Conservation (phyloP, 345 rosid genomes). For the Citrus inodora region DNA sequence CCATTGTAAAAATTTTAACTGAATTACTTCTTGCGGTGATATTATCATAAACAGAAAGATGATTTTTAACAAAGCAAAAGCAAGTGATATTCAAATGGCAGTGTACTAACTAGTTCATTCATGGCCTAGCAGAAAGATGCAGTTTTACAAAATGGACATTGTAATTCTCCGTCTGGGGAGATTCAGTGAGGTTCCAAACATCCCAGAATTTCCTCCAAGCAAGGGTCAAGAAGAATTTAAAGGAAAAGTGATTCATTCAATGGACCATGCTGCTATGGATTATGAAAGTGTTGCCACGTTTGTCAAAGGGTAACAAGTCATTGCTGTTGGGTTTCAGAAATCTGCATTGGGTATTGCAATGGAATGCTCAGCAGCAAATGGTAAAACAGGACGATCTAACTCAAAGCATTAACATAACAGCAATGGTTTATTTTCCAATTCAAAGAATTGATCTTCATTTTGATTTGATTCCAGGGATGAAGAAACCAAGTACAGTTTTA, state of each 20-base stretch:
- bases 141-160: slow-evolving; percentile 31
- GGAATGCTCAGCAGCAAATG: slow-evolving; percentile 37
- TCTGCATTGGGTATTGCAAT: slow-evolving; percentile 39
- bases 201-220: slow-evolving; percentile 35
- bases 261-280: slow-evolving; percentile 34
- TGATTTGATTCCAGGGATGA: slow-evolving; percentile 19
- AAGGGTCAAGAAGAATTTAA: slow-evolving; percentile 42
- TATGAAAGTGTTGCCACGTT: slow-evolving; percentile 2
- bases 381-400: neutral
- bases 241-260: slow-evolving; percentile 42
- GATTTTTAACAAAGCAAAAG: too few species aligned
- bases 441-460: neutral
- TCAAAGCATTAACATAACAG: too few species aligned
- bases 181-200: slow-evolving; percentile 36
- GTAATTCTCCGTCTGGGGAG: slow-evolving; percentile 37
- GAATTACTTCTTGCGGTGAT: too few species aligned
- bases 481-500: slow-evolving; percentile 35
- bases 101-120: too few species aligned
- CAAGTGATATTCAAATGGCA: too few species aligned
- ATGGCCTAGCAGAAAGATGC: neutral
- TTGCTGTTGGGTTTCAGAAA: slow-evolving; percentile 37
- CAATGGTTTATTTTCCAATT: neutral
- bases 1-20: too few species aligned
- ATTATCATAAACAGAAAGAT: too few species aligned
- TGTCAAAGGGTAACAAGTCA: slow-evolving; percentile 29